These are phyloP conservation scores for Primulina tabacum DNA, from an alignment of 257 asterid genomes.

Conservation along the genomic window DNA sequence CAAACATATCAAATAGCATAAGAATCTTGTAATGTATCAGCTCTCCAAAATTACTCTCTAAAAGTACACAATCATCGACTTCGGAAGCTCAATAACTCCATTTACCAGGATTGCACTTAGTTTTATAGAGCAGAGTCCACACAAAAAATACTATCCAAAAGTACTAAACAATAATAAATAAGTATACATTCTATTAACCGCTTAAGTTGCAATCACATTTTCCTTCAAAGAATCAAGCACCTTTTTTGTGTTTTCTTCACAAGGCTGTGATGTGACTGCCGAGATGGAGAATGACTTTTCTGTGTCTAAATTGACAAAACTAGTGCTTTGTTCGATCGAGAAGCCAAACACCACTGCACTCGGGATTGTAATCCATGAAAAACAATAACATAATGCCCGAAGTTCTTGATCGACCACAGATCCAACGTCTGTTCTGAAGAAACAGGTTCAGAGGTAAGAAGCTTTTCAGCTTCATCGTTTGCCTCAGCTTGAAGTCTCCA, in stretches of 20 bases:
- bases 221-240: conserved; percentile 2
- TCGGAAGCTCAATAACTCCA: conserved; percentile 19
- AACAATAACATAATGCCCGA: not conserved
- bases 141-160: conserved; percentile 5
- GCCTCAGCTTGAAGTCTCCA: conserved; percentile 97
- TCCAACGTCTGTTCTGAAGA: conserved; percentile 53
- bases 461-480: conserved; percentile 87
- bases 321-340: not conserved
- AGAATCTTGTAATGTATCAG: not conserved
- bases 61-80: not conserved
- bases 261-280: not conserved
- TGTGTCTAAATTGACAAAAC: not conserved
- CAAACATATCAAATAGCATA: not conserved
- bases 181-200: not conserved
- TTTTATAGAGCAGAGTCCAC: not conserved
- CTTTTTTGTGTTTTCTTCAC: not conserved
- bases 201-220: conserved; percentile 16
- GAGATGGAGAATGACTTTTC: not conserved
- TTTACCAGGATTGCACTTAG: not conserved
- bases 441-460: conserved; percentile 68
- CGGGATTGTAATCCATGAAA: not conserved
- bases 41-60: not conserved
- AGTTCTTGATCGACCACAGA: conserved; percentile 23
- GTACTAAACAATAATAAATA: not conserved
- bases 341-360: conserved; percentile 9